Percentiles rank a stretch among this genome's conserved stretches.
These are phyloP conservation scores for Peronosclerospora sorghi DNA, from an alignment of 352 stramenopile genomes.

Conservation along the genomic window DNA sequence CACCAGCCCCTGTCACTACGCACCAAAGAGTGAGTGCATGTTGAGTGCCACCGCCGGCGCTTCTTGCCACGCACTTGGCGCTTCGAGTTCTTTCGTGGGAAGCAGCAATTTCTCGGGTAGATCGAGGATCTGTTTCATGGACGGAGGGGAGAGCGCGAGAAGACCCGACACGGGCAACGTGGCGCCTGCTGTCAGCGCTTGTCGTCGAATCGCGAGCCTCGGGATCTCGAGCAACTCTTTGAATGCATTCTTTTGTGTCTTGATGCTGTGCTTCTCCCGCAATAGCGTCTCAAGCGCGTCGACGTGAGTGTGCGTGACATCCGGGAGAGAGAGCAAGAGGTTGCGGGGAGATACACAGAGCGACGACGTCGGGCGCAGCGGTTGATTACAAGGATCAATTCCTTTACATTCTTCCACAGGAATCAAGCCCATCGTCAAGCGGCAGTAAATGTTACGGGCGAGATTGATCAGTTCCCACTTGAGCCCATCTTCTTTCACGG, in stretches of 20 bases:
- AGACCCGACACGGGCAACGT: slow-evolving; percentile 23
- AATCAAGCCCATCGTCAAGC: slow-evolving; percentile 42
- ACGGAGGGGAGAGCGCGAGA: slow-evolving; percentile 15
- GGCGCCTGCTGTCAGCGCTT: slow-evolving; percentile 21
- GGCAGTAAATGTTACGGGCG: slow-evolving; percentile 73
- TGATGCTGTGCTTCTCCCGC: slow-evolving; percentile 65
- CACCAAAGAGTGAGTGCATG: slow-evolving; percentile 37
- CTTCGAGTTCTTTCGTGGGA: slow-evolving; percentile 35
- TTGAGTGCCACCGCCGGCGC: slow-evolving; percentile 38
- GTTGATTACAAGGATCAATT: slow-evolving; percentile 73
- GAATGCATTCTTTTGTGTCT: slow-evolving; percentile 75
- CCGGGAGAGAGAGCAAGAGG: slow-evolving; percentile 48
- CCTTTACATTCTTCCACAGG: slow-evolving; percentile 76
- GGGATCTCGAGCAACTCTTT: slow-evolving; percentile 68
- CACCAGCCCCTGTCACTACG: slow-evolving; percentile 18
- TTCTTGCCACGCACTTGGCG: slow-evolving; percentile 36
- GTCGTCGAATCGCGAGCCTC: slow-evolving; percentile 36
- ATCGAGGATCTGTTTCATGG: slow-evolving; percentile 47
- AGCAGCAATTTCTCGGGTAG: slow-evolving; percentile 58
- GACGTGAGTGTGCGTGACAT: slow-evolving; percentile 29
- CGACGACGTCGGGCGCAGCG: slow-evolving; percentile 25
- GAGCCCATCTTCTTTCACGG: slow-evolving; percentile 69
- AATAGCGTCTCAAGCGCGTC: slow-evolving; percentile 40
- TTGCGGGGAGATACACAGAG: slow-evolving; percentile 38
- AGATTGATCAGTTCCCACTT: slow-evolving; percentile 83